phyloP scores from a whole-genome alignment of 495 filamentous ascomycete genomes.

The Lepidopterella palustris region DNA sequence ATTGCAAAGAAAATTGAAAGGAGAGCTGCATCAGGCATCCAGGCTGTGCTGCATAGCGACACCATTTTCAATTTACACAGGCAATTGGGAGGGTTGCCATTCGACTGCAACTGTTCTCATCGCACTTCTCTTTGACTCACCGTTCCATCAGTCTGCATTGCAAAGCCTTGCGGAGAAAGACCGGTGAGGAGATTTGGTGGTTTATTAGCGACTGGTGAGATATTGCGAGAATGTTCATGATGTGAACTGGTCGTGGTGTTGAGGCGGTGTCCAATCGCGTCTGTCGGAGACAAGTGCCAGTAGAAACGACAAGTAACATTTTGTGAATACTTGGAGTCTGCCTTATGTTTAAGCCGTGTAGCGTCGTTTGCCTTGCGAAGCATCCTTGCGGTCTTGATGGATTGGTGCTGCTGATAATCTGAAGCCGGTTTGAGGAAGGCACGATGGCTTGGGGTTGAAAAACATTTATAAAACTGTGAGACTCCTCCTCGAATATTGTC shows the following conservation, averaged over 20 bases:
- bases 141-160: not conserved
- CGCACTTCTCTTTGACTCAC: not conserved
- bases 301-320: not conserved
- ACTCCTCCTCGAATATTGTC: too few relatives aligned
- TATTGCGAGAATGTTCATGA: not conserved
- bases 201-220: not conserved
- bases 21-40: not conserved
- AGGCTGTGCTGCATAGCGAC: not conserved
- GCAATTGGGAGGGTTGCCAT: not conserved
- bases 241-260: not conserved
- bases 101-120: not conserved
- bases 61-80: not conserved
- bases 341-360: not conserved
- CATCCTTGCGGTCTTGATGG: not conserved
- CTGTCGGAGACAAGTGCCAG: not conserved
- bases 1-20: not conserved
- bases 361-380: not conserved
- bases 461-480: too few relatives aligned
- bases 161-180: not conserved
- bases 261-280: not conserved
- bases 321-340: not conserved
- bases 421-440: not conserved
- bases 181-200: not conserved
- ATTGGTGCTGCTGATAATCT: not conserved
- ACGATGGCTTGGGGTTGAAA: not conserved